Evolutionary conservation across 2,329 filamentous ascomycete species (phyloP).

Genomic region (Pezicula neosporulosa): DNA sequence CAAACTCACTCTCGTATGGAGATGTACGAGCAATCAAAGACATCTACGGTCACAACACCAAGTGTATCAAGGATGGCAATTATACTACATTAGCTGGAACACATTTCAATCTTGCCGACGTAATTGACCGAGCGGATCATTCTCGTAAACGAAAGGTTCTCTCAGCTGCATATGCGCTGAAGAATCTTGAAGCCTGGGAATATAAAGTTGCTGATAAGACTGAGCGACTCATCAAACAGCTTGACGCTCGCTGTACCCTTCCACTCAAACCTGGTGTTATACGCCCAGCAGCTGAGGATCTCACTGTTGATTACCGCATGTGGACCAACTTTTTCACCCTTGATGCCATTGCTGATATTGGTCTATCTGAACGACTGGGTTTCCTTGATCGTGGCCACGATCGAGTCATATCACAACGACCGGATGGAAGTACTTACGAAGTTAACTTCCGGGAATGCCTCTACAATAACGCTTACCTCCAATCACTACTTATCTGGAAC

Average conservation of each 20-base stretch:
- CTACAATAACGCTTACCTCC: constrained; percentile 46
- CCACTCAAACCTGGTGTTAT: constrained; percentile 6
- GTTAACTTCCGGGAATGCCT: constrained; percentile 47
- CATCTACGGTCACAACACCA: constrained; percentile 48
- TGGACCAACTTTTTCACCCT: constrained; percentile 55
- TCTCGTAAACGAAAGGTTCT: constrained; percentile 47
- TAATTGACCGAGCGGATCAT: constrained; percentile 48
- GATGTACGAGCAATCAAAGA: constrained; percentile 42
- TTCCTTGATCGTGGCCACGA: constrained; percentile 49
- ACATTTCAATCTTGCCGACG: constrained; percentile 49
- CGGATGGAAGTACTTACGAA: constrained; percentile 42
- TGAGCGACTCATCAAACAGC: constrained; percentile 37
- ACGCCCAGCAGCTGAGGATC: constrained; percentile 22
- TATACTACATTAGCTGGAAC: constrained; percentile 42
- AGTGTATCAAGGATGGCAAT: constrained; percentile 45
- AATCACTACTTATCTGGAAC: constrained; percentile 46
- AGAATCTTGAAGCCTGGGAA: constrained; percentile 52
- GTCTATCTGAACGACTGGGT: constrained; percentile 45
- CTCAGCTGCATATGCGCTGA: constrained; percentile 46
- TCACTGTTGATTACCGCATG: constrained; percentile 45
- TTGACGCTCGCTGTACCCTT: constrained; percentile 38
- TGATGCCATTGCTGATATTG: constrained; percentile 55
- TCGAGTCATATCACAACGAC: constrained; percentile 35
- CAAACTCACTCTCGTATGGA: constrained; percentile 40
- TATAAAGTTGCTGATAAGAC: constrained; percentile 51